Evolutionary conservation across 2,329 filamentous ascomycete genomes (phyloP).

Genomic region (Aspergillus felis): DNA sequence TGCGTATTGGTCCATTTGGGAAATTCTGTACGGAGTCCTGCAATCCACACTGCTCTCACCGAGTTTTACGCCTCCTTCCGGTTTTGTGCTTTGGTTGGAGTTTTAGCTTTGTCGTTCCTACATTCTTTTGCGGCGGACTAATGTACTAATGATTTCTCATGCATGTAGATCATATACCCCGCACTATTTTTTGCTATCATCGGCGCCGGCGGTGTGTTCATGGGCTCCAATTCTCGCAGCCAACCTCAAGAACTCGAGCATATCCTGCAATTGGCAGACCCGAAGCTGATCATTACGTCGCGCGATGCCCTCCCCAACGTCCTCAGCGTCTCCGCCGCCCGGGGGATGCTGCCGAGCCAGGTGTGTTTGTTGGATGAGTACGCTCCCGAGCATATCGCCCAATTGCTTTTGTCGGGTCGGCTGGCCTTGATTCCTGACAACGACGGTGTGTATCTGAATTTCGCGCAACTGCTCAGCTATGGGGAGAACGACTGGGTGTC

Average conservation of each 20-base stretch:
- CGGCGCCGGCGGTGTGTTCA: constrained; percentile 47
- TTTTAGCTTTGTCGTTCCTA: not conserved
- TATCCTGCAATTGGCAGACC: constrained; percentile 41
- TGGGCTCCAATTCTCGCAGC: constrained; percentile 50
- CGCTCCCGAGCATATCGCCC: constrained; percentile 26
- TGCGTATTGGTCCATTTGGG: constrained; percentile 42
- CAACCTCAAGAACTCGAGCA: constrained; percentile 47
- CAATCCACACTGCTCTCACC: constrained; percentile 6
- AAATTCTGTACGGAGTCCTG: constrained; percentile 35
- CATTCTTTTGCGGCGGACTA: constrained; percentile 9
- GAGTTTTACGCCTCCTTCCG: constrained; percentile 3
- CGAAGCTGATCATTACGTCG: constrained; percentile 46
- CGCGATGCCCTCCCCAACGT: constrained; percentile 36
- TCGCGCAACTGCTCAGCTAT: constrained; percentile 40
- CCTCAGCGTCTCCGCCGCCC: constrained; percentile 28
- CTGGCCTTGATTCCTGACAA: constrained; percentile 14
- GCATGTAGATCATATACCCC: constrained; percentile 35
- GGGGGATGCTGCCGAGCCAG: constrained; percentile 28
- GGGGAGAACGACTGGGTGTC: constrained; percentile 48
- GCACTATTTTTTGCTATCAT: constrained; percentile 39
- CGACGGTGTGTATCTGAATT: constrained; percentile 19
- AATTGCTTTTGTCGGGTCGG: constrained; percentile 25
- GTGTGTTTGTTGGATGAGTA: constrained; percentile 37
- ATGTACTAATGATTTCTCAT: constrained; percentile 6
- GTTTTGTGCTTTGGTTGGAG: not conserved